Evolutionary conservation across 805 yeast species (phyloP).

Genomic region (Wickerhamiella azymoides): DNA sequence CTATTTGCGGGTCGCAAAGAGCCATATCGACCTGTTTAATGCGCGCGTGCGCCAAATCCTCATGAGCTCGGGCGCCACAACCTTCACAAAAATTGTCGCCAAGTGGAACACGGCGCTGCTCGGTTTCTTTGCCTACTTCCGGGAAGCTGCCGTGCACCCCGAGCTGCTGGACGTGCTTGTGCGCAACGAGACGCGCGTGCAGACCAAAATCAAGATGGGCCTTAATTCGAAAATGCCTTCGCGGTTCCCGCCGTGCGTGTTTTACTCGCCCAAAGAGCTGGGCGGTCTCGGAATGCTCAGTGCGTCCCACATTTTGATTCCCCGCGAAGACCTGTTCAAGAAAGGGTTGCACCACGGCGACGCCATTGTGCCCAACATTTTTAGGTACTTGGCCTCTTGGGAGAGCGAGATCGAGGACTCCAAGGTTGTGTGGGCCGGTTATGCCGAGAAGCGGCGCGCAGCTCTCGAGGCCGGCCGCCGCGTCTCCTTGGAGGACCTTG

Average conservation of each 20-base stretch:
- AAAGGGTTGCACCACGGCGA: slow-evolving; percentile 81
- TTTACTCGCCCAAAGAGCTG: slow-evolving; percentile 90
- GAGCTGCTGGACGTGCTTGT: slow-evolving; percentile 67
- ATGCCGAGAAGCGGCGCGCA: slow-evolving; percentile 76
- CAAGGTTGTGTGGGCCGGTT: slow-evolving; percentile 95
- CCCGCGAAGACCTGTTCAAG: slow-evolving; percentile 83
- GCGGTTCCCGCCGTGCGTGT: slow-evolving; percentile 96
- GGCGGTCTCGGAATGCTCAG: slow-evolving; percentile 98
- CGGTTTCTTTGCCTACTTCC: slow-evolving; percentile 71
- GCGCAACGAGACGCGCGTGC: slow-evolving; percentile 83
- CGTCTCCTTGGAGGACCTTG: slow-evolving; percentile 82
- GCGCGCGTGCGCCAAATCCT: slow-evolving; percentile 76
- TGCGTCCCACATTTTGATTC: slow-evolving; percentile 91
- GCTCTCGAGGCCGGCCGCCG: slow-evolving; percentile 77
- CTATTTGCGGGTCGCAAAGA: slow-evolving; percentile 65
- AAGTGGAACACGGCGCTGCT: slow-evolving; percentile 92
- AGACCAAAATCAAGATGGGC: slow-evolving; percentile 87
- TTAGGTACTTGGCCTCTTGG: slow-evolving; percentile 90
- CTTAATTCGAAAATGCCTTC: slow-evolving; percentile 97
- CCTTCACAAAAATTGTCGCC: slow-evolving; percentile 85
- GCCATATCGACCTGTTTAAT: slow-evolving; percentile 65
- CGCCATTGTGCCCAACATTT: slow-evolving; percentile 73
- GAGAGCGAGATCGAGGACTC: slow-evolving; percentile 91
- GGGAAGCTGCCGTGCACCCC: slow-evolving; percentile 88
- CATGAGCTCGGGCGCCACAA: slow-evolving; percentile 91